Evolutionary conservation across 2,329 filamentous ascomycete genomes (phyloP), one percentile per base, ranked within the genome.

Genomic region (Neopestalotiopsis sp.): DNA sequence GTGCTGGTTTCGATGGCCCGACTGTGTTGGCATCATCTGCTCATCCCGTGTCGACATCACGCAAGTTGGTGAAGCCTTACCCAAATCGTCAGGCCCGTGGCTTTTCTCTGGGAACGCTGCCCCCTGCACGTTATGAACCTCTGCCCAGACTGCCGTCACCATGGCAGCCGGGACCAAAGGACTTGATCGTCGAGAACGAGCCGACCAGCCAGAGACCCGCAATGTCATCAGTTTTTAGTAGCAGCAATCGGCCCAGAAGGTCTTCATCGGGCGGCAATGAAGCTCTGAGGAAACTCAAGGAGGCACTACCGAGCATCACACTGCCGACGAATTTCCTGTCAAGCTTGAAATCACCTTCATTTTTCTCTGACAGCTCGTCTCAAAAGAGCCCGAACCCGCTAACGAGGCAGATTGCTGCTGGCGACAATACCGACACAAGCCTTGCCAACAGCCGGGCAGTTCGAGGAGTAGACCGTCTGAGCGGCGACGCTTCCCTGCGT

Each of bases 241-340:
- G 82, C 20, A 80, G 78, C 9, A 81, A 7, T 38, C 34, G 86
- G 65, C 82, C 83, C 59, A 79, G 81, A 13, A 82, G 89, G 24
- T 86, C 89, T 20, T 82, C 84, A 17, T 90, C 89, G 1, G 83
- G 84, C 3, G 85, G 89, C 14, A 83, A 87, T 42, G 88, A 90
- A 67, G 85, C 88, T 4, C 75, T 91, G 32, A 89, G 84, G 75
- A 86, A 83, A 71, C 76, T 91, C 58, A 86, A 86, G 58, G 88
- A 86, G 70, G 87, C 84, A 0, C 75, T 90, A 9, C 87, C 88
- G 1, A 89, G 87, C 5, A 80, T 89, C 42, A 86, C 86, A 0
- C 77, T 87, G 3, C 82, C 85, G 0, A 70, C 76, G 1, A 70
- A 79, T 70, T 71, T 84, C 73, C 65, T 84, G 74, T 72, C 81